Base-by-base conservation (phyloP, 495 filamentous ascomycete species). In the Hypomontagnella submonticulosa region DNA sequence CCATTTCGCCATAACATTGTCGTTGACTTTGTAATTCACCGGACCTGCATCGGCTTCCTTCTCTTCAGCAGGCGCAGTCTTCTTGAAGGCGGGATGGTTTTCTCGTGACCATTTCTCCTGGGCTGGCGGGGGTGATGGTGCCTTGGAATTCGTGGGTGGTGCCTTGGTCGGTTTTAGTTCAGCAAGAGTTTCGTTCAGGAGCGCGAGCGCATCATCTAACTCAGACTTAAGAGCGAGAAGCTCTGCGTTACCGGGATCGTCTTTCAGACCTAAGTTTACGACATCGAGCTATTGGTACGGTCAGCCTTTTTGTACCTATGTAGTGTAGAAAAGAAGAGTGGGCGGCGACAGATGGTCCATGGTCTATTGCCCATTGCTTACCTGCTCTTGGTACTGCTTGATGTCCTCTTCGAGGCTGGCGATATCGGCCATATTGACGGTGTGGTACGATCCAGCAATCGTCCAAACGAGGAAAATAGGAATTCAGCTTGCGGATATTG, bases 1-100 rank as follows among this genome's bases (percentile, higher is more conserved):
- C 93, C 92, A 99, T 73, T 91, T 91, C 19, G 94, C 95, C 73
- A 96, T 81, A 36, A 97, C 90, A 30, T 81, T 88, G 71, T 98
- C 95, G 70, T 97, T 97, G 62, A 97, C 92, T 50, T 90, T 84
- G 75, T 92, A 97, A 2, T 83, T 84, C 9, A 79, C 78, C 4
- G 80, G 78, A 0, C 72, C 70, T 4, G 76, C 73, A 4, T 83
- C 72, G 12, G 74, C 66, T 53, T 85, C 80, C 42, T 77, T 75
- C 20, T 80, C 77, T 33, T 78, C 73, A 11, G 77, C 71, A 2
- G 77, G 69, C 40, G 79, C 72, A 34, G 84, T 79, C 79, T 75
- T 89, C 75, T 78, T 92, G 77, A 85, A 89, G 1, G 85, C 82
- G 4, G 87, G 87, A 72, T 91, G 88, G 62, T 87, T 89, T 71